Evolutionary conservation across 2,329 filamentous ascomycete species (phyloP).

Genomic region (Harringtonia lauricola): DNA sequence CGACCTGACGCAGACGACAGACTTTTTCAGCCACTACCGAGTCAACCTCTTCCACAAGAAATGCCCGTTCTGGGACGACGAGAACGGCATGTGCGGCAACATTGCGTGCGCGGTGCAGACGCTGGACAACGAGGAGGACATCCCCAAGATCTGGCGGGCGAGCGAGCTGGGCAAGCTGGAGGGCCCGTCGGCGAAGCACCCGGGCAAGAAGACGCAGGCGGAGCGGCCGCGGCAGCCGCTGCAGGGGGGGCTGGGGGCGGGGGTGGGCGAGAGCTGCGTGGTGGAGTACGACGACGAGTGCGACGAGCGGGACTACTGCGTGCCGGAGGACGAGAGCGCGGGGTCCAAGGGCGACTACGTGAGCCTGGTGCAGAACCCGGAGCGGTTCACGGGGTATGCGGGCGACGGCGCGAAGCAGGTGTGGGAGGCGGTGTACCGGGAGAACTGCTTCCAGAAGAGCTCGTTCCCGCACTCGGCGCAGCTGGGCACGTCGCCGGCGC

Average conservation of each 20-base stretch:
- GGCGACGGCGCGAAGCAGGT: constrained; percentile 79
- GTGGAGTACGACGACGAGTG: constrained; percentile 96
- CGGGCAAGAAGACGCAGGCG: constrained; percentile 60
- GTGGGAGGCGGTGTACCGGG: constrained; percentile 93
- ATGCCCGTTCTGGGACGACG: constrained; percentile 94
- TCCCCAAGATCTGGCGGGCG: constrained; percentile 82
- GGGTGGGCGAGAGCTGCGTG: constrained; percentile 90
- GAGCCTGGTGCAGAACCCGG: constrained; percentile 83
- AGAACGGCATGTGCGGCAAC: constrained; percentile 90
- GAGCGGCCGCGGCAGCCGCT: constrained; percentile 64
- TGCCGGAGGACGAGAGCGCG: constrained; percentile 86
- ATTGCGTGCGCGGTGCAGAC: constrained; percentile 94
- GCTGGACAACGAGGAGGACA: constrained; percentile 87
- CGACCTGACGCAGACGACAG: constrained; percentile 74
- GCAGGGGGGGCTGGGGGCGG: constrained; percentile 70
- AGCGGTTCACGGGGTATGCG: constrained; percentile 89
- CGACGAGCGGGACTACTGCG: constrained; percentile 92
- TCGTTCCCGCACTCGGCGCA: constrained; percentile 50
- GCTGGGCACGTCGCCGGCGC: constrained; percentile 33
- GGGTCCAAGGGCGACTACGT: constrained; percentile 91
- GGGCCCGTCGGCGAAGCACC: constrained; percentile 83
- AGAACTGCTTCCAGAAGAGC: constrained; percentile 81
- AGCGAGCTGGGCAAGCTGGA: constrained; percentile 87
- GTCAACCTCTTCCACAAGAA: constrained; percentile 88
- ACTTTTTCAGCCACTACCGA: constrained; percentile 97